Percentiles rank a stretch among this genome's conserved stretches.
Conservation (phyloP, 2,329 filamentous ascomycete genomes). For the Trichoderma polysporum region DNA sequence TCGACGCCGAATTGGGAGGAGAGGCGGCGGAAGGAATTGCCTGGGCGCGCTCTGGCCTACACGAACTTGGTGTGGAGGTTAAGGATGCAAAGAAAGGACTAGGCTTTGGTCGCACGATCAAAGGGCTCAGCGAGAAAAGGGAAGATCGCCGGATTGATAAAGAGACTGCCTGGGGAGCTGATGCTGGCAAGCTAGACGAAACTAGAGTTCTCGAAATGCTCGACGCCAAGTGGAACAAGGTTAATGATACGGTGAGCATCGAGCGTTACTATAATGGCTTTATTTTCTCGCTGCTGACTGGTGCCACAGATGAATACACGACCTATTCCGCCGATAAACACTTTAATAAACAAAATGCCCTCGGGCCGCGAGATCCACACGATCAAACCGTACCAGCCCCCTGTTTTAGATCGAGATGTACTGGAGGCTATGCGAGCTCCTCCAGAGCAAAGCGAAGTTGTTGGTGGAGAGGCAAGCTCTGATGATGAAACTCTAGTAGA, state of each 20-base stretch:
- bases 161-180: slow-evolving; percentile 71
- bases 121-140: slow-evolving; percentile 71
- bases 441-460: slow-evolving; percentile 37
- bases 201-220: slow-evolving; percentile 82
- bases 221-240: slow-evolving; percentile 83
- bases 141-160: slow-evolving; percentile 80
- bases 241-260: slow-evolving; percentile 79
- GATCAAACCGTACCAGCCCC: slow-evolving; percentile 65
- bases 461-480: slow-evolving; percentile 38
- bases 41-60: slow-evolving; percentile 77
- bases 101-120: slow-evolving; percentile 65
- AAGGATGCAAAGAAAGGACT: slow-evolving; percentile 53
- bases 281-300: slow-evolving; percentile 1
- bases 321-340: slow-evolving; percentile 66
- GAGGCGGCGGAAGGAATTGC: slow-evolving; percentile 83
- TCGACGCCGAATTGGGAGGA: slow-evolving; percentile 81
- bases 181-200: slow-evolving; percentile 84
- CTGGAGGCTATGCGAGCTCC: slow-evolving; percentile 59
- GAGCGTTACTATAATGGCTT: not conserved
- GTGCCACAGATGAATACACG: slow-evolving; percentile 72
- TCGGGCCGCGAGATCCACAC: slow-evolving; percentile 84
- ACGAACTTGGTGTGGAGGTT: slow-evolving; percentile 67
- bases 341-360: slow-evolving; percentile 75
- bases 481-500: slow-evolving; percentile 38
- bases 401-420: slow-evolving; percentile 61